Conservation (phyloP, 148 eudicot genomes). For the Arbutus unedo region DNA sequence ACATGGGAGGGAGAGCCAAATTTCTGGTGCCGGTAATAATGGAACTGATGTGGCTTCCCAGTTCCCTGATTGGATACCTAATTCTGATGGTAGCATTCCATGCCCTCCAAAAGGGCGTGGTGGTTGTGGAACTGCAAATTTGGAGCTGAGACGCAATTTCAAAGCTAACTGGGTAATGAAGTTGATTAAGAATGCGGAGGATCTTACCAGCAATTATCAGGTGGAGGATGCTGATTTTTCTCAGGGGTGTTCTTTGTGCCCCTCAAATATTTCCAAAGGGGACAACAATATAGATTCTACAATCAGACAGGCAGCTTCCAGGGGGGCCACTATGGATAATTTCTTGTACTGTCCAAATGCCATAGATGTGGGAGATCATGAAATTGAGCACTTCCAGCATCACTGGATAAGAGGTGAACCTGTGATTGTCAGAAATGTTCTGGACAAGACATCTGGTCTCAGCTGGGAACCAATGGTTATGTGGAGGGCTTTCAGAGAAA, state of each 20-base stretch:
- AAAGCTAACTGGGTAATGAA: slow-evolving; percentile 52
- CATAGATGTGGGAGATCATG: slow-evolving; percentile 30
- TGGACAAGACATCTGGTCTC: slow-evolving; percentile 53
- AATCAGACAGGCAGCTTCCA: slow-evolving; percentile 55
- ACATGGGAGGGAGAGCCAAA: slow-evolving; percentile 13
- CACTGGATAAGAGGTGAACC: slow-evolving; percentile 92
- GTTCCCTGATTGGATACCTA: slow-evolving; percentile 40
- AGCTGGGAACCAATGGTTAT: slow-evolving; percentile 99
- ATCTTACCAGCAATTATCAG: slow-evolving; percentile 33
- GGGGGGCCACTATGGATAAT: slow-evolving; percentile 53
- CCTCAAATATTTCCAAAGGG: slow-evolving; percentile 7
- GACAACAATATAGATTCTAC: slow-evolving; percentile 11
- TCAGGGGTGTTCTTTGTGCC: slow-evolving; percentile 38
- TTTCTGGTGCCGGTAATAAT: slow-evolving; percentile 12
- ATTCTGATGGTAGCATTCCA: slow-evolving; percentile 47
- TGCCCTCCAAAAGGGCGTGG: slow-evolving; percentile 71
- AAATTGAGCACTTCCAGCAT: slow-evolving; percentile 73
- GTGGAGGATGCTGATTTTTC: slow-evolving; percentile 29
- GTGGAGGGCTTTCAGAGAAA: slow-evolving; percentile 66
- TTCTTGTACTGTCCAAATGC: slow-evolving; percentile 70
- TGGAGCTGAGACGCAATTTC: slow-evolving; percentile 55
- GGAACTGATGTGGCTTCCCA: slow-evolving; percentile 15
- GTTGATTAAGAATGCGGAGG: slow-evolving; percentile 45
- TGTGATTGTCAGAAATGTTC: slow-evolving; percentile 75
- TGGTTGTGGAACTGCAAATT: slow-evolving; percentile 57